Conservation (phyloP, 1,284 basidiomycete genomes). For the Ceratorhiza oryzae-sativae region DNA sequence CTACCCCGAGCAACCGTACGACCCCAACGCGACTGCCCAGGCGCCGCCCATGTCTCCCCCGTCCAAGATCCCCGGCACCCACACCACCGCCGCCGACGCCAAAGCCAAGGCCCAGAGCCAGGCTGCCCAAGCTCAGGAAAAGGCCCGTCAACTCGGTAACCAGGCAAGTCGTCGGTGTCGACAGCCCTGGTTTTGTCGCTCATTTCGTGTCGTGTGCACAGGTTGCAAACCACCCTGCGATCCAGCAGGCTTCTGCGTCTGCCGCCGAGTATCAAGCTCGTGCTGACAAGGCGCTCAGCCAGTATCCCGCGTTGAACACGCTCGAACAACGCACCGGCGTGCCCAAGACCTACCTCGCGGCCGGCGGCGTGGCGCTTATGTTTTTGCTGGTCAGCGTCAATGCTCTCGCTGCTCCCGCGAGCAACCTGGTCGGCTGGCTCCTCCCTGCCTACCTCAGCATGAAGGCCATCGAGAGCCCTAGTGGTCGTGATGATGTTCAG, state of each 20-base stretch:
- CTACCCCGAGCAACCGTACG: conserved; percentile 39
- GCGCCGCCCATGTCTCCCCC: conserved; percentile 22
- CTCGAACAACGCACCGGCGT: conserved; percentile 90
- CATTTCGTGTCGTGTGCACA: not conserved
- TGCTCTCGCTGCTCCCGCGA: conserved; percentile 78
- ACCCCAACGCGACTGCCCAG: conserved; percentile 37
- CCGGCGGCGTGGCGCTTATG: conserved; percentile 73
- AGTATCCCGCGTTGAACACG: conserved; percentile 84
- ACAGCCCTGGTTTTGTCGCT: not conserved
- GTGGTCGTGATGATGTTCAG: conserved; percentile 78
- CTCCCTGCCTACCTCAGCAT: conserved; percentile 86
- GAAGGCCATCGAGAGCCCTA: conserved; percentile 80
- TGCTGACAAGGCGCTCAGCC: conserved; percentile 95
- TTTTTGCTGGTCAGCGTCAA: conserved; percentile 80
- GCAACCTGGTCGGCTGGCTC: conserved; percentile 84
- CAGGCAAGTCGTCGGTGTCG: conserved; percentile 14
- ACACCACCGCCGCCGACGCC: conserved; percentile 8
- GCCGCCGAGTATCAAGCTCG: conserved; percentile 77
- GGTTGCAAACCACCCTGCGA: conserved; percentile 83
- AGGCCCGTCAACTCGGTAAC: conserved; percentile 28
- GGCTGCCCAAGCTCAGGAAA: conserved; percentile 15
- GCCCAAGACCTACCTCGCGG: conserved; percentile 90
- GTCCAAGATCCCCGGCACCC: conserved; percentile 8
- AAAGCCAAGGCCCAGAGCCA: not conserved
- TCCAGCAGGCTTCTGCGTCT: conserved; percentile 80